Conservation (phyloP, 164 flowering plant species). For the Hamamelis virginiana region DNA sequence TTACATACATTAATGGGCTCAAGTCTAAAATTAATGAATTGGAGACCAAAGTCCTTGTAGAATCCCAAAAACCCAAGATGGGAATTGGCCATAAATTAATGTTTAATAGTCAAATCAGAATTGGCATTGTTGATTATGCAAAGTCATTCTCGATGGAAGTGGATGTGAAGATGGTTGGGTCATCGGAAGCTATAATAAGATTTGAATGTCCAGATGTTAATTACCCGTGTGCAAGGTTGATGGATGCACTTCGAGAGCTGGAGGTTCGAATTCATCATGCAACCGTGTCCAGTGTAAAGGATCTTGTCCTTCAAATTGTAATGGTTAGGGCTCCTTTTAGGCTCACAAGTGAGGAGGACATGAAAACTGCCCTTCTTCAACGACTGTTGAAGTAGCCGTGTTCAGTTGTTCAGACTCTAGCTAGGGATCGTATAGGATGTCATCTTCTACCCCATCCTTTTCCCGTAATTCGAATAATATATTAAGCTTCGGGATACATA, state of each 20-base stretch:
- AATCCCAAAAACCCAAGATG: neutral
- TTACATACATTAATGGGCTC: conserved; percentile 32
- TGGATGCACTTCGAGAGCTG: conserved; percentile 61
- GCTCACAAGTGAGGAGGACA: conserved; percentile 32
- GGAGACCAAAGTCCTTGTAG: conserved; percentile 8
- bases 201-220: conserved; percentile 54
- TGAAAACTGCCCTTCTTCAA: conserved; percentile 37
- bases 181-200: conserved; percentile 59
- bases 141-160: conserved; percentile 25
- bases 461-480: too few species aligned
- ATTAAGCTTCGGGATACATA: too few species aligned
- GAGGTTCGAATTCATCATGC: conserved; percentile 64
- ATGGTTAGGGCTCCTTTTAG: conserved; percentile 54
- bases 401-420: too few species aligned
- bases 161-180: conserved; percentile 70
- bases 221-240: conserved; percentile 55
- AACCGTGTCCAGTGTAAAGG: conserved; percentile 55
- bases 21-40: conserved; percentile 11
- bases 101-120: neutral
- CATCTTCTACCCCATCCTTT: too few species aligned
- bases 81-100: neutral
- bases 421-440: too few species aligned
- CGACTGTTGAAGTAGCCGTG: conserved; percentile 14
- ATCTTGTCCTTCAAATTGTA: conserved; percentile 70
- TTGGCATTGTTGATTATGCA: neutral